phyloP scores from a whole-genome alignment of 176 grass and related monocot genomes.

The Hsuehochloa calcarea region DNA sequence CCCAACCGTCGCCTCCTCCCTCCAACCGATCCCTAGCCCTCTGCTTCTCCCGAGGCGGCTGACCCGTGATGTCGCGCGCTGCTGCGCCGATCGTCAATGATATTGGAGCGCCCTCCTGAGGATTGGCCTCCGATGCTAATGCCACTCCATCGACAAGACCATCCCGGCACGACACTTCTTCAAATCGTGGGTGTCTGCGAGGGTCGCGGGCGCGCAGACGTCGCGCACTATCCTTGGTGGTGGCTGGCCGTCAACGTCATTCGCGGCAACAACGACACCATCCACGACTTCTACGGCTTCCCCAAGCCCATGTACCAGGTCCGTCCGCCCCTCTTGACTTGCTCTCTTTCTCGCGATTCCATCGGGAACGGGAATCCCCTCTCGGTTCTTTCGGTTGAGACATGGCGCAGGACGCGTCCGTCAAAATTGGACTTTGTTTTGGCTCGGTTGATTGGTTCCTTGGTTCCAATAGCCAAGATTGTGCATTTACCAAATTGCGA shows the following conservation, averaged over 20 bases:
- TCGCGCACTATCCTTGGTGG: constrained; percentile 73
- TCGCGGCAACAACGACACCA: constrained; percentile 53
- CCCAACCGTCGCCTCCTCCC: too few species aligned
- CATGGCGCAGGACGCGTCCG: background rate
- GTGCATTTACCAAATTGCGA: background rate
- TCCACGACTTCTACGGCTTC: constrained; percentile 73
- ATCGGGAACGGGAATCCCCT: background rate
- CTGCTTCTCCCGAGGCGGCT: too few species aligned
- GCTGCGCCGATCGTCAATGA: too few species aligned
- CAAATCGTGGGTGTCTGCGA: constrained; percentile 59
- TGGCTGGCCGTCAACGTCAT: constrained; percentile 57
- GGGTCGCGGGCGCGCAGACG: constrained; percentile 26
- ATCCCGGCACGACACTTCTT: constrained; percentile 65
- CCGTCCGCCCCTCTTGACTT: background rate
- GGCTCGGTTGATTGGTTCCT: background rate
- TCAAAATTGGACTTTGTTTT: background rate
- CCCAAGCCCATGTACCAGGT: constrained; percentile 80
- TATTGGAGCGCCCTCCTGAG: too few species aligned
- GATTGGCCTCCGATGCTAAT: too few species aligned
- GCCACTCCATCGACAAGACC: constrained; percentile 63
- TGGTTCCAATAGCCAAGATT: background rate
- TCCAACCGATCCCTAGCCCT: too few species aligned
- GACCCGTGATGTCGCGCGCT: too few species aligned
- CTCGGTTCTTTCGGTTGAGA: background rate
- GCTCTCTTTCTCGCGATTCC: background rate